A percentile compares a stretch with the other conserved stretches of the same genome.
Evolutionary conservation across 2,329 filamentous ascomycete genomes (phyloP).

Genomic region (Ascochyta pisi): DNA sequence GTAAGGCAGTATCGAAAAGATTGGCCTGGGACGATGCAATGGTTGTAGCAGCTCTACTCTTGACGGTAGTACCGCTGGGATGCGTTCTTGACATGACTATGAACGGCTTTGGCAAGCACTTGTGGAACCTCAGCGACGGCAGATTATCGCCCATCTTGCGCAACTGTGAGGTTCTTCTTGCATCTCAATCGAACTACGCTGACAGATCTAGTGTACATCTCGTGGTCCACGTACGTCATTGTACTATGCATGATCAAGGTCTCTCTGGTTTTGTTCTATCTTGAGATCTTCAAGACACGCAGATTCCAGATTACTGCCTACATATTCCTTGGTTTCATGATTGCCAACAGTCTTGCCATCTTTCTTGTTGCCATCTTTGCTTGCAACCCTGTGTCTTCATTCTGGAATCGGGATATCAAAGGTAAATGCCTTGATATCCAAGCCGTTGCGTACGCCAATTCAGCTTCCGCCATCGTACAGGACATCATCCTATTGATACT

Average conservation of each 20-base stretch:
- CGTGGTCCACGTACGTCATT: constrained; percentile 28
- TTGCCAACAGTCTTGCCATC: constrained; percentile 24
- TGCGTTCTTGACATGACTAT: constrained; percentile 28
- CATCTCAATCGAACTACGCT: no score
- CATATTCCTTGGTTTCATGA: constrained; percentile 24
- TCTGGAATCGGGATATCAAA: constrained; percentile 37
- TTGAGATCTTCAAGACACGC: constrained; percentile 36
- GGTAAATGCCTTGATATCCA: constrained; percentile 34
- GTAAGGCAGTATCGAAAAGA: constrained; percentile 21
- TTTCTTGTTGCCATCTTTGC: constrained; percentile 31
- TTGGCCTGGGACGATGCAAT: constrained; percentile 23
- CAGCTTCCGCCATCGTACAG: constrained; percentile 31
- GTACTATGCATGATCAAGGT: constrained; percentile 36
- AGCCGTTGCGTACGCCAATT: constrained; percentile 32
- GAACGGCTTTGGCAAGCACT: constrained; percentile 33
- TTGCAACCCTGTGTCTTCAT: constrained; percentile 33
- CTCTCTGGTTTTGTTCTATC: constrained; percentile 36
- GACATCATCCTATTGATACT: constrained; percentile 36
- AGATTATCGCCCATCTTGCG: constrained; percentile 24
- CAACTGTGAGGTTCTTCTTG: constrained; percentile 14
- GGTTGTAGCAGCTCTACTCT: constrained; percentile 16
- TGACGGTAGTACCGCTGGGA: constrained; percentile 16
- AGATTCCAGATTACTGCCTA: constrained; percentile 25
- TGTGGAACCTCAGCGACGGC: constrained; percentile 31
- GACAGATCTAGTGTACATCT: constrained; percentile 5